Base-by-base conservation (phyloP, 768 basidiomycete genomes). In the Neoboletus brunneissimus region DNA sequence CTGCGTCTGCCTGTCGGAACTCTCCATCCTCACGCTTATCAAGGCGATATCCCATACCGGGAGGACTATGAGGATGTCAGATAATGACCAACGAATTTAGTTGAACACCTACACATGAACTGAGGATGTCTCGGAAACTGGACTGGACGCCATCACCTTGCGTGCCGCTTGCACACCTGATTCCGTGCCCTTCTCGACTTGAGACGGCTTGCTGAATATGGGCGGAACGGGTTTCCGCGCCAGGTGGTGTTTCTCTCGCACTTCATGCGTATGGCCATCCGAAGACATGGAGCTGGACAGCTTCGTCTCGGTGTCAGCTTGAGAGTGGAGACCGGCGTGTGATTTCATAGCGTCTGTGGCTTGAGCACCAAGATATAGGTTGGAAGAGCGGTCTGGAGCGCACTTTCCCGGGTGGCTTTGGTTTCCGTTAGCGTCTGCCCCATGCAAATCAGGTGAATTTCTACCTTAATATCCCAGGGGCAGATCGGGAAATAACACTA, bases 1-100 rank as follows among this genome's bases (percentile, higher is more conserved):
- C 40, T 0, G 8, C 31, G 13, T 45, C 53, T 3, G 12, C 15
- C 6, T 27, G 51, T 48, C 6, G 57, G 34, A n/a, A 31, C 11
- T 25, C 32, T 23, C 43, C 41, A n/a, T 5, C 13, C 7, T 57
- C 55, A n/a, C 6, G 31, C 41, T 23, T 38, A 0, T n/a, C 40
- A 13, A 29, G 20, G 18, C 16, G 56, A 51, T 51, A 8, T 2
- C 18, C 48, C 5, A 42, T 11, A 9, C 32, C 44, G 20, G 31
- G 34, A 37, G 32, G 29, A 22, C 66, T 67, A 22, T 8, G 20
- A 44, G 11, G 18, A 47, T 6, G 3, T 67, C 34, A 64, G 35
- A 40, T 3, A 18, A 32, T 12, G 15, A 20, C 0, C 3, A 40
- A 22, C 4, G 3, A 12, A 32, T 35, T 12, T 12, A 32, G n/a